A percentile compares a stretch with the other conserved stretches of the same genome.
Conservation (phyloP, 75 land plant genomes). For the Cupressus sempervirens region DNA sequence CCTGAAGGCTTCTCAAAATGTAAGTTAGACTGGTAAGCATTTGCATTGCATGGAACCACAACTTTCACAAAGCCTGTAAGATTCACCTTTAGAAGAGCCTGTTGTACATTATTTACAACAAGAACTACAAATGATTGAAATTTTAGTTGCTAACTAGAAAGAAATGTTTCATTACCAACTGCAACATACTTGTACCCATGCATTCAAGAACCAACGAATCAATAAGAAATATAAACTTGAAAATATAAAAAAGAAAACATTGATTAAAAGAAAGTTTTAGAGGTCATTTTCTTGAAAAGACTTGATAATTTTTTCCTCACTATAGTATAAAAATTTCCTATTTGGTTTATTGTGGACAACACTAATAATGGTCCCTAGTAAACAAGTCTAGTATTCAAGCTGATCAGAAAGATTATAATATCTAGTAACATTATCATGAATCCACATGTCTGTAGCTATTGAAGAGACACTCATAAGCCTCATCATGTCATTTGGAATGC, state of each 20-base stretch:
- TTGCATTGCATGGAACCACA: slow-evolving; percentile 85
- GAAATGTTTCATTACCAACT: slow-evolving; percentile 95
- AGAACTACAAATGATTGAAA: slow-evolving; percentile 55
- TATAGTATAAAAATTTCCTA: not conserved
- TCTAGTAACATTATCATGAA: slow-evolving; percentile 36
- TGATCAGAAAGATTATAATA: slow-evolving; percentile 4
- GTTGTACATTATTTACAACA: slow-evolving; percentile 64
- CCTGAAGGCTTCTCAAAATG: slow-evolving; percentile 75
- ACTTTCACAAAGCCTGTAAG: slow-evolving; percentile 61
- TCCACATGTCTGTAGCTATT: slow-evolving; percentile 36
- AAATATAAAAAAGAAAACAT: no score
- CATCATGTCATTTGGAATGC: slow-evolving; percentile 62
- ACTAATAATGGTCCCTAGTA: not conserved
- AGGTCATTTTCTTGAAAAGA: not conserved
- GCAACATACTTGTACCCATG: slow-evolving; percentile 64
- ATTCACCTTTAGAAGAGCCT: slow-evolving; percentile 54
- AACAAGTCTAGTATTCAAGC: not conserved
- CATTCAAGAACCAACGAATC: slow-evolving; percentile 13
- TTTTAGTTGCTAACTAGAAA: slow-evolving; percentile 54
- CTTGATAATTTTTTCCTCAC: not conserved
- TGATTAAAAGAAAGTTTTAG: not conserved
- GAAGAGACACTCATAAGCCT: slow-evolving; percentile 12
- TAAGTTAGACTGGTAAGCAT: slow-evolving; percentile 52
- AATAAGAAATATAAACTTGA: not conserved
- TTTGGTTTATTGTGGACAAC: not conserved